Base-by-base conservation (phyloP, 1,284 basidiomycete genomes). In the Kalmanozyma brasiliensis region DNA sequence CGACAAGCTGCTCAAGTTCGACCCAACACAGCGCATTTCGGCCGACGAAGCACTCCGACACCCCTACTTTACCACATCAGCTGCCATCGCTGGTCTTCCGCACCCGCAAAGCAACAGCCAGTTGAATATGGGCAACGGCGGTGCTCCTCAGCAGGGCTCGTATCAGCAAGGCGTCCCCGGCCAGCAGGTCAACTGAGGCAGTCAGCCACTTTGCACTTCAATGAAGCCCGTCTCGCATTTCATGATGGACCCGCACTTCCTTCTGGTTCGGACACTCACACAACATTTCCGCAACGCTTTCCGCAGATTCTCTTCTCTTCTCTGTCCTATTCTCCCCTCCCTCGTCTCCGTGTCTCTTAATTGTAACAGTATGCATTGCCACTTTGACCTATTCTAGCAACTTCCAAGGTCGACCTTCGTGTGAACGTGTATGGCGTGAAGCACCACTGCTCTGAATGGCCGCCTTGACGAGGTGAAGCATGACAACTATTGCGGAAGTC, bases 1-100 rank as follows among this genome's bases (percentile, higher is more conserved):
- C 43, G 96, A 98, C 82, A 89, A 91, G 62, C 88, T 98, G 38
- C 88, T 99, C 48, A 94, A 96, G 81, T 99, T 99, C 79, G 96
- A 98, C 82, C 96, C 96, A 1, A 87, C 90, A 26, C 90, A 94
- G 79, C 90, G 96, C 53, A 89, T 96, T 65, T 92, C 92, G 10
- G 95, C 95, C 23, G 89, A 91, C 26, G 92, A 96, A 49, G 94
- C 96, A 0, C 88, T 98, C 48, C 87, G 87, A 16, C 96, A 99
- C 80, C 92, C 92, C 0, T 98, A 98, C 85, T 98, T 98, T 83
- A 91, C 78, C 46, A 82, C 79, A 2, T 75, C 72, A 10, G 71
- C 69, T 1, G 79, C 79, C 6, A 62, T 81, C 14, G 52, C 62
- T 13, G 62, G 62, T 2, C 57, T 64, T 8, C 16, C 57, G 1